Base-by-base conservation (phyloP, 2,329 filamentous ascomycete genomes). In the Aspergillus luchuensis region DNA sequence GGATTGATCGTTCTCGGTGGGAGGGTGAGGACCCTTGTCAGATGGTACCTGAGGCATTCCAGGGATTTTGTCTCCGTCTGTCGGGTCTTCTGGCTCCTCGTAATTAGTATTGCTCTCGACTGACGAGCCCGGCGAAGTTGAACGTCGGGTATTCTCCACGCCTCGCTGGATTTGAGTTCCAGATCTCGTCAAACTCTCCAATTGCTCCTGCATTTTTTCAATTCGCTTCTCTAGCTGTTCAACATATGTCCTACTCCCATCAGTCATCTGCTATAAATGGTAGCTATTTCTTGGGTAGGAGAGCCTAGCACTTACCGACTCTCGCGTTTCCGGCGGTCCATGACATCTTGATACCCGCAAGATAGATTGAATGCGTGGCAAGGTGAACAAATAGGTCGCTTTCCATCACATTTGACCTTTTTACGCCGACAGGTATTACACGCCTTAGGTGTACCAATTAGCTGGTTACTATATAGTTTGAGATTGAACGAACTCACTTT, bases 391-490 rank as follows among this genome's bases (percentile, higher is more conserved):
- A 51, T 43, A 10, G 59, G 62, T 6, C 62, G 56, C 19, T 55
- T 59, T 5, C 62, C 59, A 30, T 63, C 56, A 19, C 59, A 63
- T 41, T 59, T 63, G 4, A 52, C 51, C 43, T 63, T 62, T 33
- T 63, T 63, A 19, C 56, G 45, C 23, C 62, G 51, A 17, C 62
- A 63, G 7, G 53, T 61, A 36, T 56, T 62, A 21, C 62, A 62
- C 3, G 62, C 62, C 62, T 63, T 15, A 13, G 11, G 41, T 10
- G 15, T 19, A 30, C 13, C n/a, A 8, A 8, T 53, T 2, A 39
- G 25, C 11, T 10, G 11, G 25, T 30, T 19, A 50, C 6, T 19
- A n/a, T 23, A 11, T 13, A 47, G 4, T n/a, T 10, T 13, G 0
- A 19, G 15, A 28, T 8, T 8, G 1, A 30, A 15, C 47, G 4